These are phyloP conservation scores for Prunus kanzakura DNA, from an alignment of 306 rosid species.

Conservation along the genomic window DNA sequence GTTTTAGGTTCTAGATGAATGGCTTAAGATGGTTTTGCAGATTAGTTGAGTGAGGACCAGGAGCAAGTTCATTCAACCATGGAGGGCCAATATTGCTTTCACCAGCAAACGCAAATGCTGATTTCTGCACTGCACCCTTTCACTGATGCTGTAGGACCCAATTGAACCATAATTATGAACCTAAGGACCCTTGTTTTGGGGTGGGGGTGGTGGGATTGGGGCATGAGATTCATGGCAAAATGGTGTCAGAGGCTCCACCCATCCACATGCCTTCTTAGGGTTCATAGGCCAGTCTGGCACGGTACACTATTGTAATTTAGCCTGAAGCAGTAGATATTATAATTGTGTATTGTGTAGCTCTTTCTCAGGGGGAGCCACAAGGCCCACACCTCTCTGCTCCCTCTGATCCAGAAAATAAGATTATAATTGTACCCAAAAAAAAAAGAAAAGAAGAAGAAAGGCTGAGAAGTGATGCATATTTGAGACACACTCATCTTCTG, in stretches of 20 bases:
- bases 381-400: conserved; percentile 1
- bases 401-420: background rate
- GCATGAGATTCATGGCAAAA: conserved; percentile 39
- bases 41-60: background rate
- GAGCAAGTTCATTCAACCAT: background rate
- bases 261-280: conserved; percentile 42
- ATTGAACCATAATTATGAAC: conserved; percentile 21
- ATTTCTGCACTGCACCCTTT: background rate
- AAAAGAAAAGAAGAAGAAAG: background rate
- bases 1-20: background rate
- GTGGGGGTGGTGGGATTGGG: conserved; percentile 24
- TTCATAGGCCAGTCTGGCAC: conserved; percentile 48
- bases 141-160: conserved; percentile 35
- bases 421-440: background rate
- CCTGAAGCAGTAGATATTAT: conserved; percentile 13
- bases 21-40: background rate
- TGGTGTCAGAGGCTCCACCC: conserved; percentile 56
- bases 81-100: background rate
- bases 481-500: background rate
- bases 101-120: conserved; percentile 15
- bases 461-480: background rate
- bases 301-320: conserved; percentile 39
- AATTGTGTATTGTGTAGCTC: background rate
- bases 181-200: conserved; percentile 30
- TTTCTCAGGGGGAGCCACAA: background rate